Evolutionary conservation across 352 stramenopile species (phyloP).

Genomic region (Saprolegnia diclina): DNA sequence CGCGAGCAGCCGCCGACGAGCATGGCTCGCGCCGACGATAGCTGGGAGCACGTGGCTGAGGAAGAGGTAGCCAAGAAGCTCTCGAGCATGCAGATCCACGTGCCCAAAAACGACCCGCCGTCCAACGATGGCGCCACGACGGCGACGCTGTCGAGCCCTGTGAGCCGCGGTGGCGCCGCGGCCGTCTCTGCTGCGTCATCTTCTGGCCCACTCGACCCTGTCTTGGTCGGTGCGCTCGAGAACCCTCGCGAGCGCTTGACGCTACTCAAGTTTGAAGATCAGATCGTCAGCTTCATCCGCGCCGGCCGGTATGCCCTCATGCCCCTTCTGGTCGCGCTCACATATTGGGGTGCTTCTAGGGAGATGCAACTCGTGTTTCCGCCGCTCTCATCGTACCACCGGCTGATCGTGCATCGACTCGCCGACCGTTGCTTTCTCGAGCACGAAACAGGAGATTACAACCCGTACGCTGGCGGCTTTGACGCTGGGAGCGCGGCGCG

Average conservation of each 20-base stretch:
- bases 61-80: conserved; percentile 20
- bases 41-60: conserved; percentile 13
- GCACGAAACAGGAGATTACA: conserved; percentile 80
- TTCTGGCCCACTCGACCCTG: conserved; percentile 57
- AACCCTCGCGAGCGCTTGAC: conserved; percentile 75
- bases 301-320: conserved; percentile 44
- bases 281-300: conserved; percentile 77
- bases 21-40: conserved; percentile 1
- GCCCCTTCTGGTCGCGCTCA: not conserved
- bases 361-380: conserved; percentile 74
- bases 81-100: conserved; percentile 6
- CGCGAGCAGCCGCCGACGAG: conserved; percentile 4
- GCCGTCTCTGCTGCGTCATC: conserved; percentile 11
- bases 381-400: conserved; percentile 81
- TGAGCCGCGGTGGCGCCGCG: conserved; percentile 8
- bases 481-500: conserved; percentile 58
- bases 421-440: conserved; percentile 89
- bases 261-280: conserved; percentile 81
- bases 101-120: not conserved
- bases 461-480: conserved; percentile 31
- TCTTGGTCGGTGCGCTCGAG: conserved; percentile 70
- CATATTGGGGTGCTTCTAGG: conserved; percentile 20
- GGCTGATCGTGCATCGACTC: conserved; percentile 88
- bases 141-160: not conserved
- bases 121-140: not conserved